Evolutionary conservation across 306 rosid genomes (phyloP), one percentile per base, ranked within the genome.

Genomic region (Ziziphus jujuba): DNA sequence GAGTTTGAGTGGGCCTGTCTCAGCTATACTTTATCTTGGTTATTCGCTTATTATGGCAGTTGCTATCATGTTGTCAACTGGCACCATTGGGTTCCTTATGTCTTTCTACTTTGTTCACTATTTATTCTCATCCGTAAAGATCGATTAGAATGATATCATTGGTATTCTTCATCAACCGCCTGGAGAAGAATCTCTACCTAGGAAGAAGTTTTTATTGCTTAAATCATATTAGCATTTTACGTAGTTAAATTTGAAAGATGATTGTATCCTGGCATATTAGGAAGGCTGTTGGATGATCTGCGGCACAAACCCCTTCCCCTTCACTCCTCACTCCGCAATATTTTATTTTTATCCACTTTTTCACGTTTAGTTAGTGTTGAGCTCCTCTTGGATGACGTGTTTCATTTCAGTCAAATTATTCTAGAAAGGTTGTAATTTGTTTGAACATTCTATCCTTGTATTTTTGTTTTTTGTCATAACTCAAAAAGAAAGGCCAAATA

Each of bases 31-130:
- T 35, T 92, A 92, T 69, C 87, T 92, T 1, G 98, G 98, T 51
- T 92, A 92, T 81, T 92, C 98, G 14, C 84, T 92, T 65, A 82
- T 92, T 71, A 92, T 92, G 95, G 98, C 98, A 11, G 61, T 84
- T 31, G 96, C 95, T n/a, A 84, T 92, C 82, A 92, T 92, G 98
- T 69, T 92, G 67, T 67, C 98, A 40, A 92, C 98, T 12, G 97
- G 95, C 53, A 78, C 96, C 72, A 86, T 89, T 48, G 98, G 96
- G 68, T 89, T 92, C 81, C 92, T 92, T 23, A 62, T 80, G 72
- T 89, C 98, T 44, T 92, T 89, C 85, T 92, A 85, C 89, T 92
- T 92, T 68, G 98, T 92, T 79, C 97, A 89, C 71, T 92, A 87
- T 82, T 77, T 92, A 67, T 92, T 92, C 83, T 84, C 98, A 31